Percentiles rank a stretch among this genome's conserved stretches.
Conservation (phyloP, 305 asterid genomes). For the Solanum aculeatissimum region DNA sequence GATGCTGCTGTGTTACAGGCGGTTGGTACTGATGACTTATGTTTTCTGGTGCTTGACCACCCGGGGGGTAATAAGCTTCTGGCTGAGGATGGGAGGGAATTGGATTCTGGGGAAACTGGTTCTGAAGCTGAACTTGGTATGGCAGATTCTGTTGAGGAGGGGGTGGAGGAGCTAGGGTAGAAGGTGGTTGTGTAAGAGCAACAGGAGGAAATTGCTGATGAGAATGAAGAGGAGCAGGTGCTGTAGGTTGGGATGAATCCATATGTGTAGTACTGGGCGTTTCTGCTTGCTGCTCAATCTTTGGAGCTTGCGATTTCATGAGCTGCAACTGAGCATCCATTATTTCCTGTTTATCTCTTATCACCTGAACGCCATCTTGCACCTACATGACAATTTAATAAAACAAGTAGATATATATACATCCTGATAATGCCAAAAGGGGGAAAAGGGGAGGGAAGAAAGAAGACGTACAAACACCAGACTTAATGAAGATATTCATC, state of each 20-base stretch:
- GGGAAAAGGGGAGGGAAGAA: background rate
- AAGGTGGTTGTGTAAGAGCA: constrained; percentile 31
- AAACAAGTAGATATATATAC: background rate
- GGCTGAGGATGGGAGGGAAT: constrained; percentile 39
- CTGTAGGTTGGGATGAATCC: constrained; percentile 33
- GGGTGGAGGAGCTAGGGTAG: constrained; percentile 21
- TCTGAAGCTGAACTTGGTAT: constrained; percentile 47
- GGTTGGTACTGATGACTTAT: constrained; percentile 40
- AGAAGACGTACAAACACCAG: background rate
- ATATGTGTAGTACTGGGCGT: constrained; percentile 24
- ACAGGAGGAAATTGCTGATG: constrained; percentile 45
- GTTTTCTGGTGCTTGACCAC: constrained; percentile 47
- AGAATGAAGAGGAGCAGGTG: constrained; percentile 24
- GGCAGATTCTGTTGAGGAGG: constrained; percentile 41
- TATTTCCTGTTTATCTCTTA: constrained; percentile 74
- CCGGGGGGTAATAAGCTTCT: constrained; percentile 52
- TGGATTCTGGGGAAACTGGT: constrained; percentile 50
- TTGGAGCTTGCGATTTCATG: constrained; percentile 46
- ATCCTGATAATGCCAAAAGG: background rate
- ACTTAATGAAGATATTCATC: background rate
- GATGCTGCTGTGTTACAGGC: constrained; percentile 31
- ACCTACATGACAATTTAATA: constrained; percentile 37
- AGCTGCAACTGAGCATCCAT: constrained; percentile 59
- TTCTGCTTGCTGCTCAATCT: constrained; percentile 38
- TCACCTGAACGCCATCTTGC: constrained; percentile 48